A percentile compares a stretch with the other conserved stretches of the same genome.
Conservation (phyloP, 331 rosid species). For the Telfairia occidentalis region DNA sequence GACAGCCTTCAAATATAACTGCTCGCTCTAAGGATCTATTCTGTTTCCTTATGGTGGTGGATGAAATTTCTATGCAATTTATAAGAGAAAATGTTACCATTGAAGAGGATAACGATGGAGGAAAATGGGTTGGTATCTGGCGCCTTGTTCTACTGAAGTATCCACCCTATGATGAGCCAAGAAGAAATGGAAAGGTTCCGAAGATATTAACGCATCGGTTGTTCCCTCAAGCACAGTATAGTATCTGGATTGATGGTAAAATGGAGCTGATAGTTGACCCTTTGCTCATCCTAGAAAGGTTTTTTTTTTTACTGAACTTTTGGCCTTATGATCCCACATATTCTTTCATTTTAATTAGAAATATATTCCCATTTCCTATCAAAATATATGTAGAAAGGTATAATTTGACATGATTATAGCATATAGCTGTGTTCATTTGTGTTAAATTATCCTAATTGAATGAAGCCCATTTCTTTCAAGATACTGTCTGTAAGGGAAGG, state of each 20-base stretch:
- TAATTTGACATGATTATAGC: neutral
- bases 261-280: slow-evolving; percentile 98
- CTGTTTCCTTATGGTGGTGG: slow-evolving; percentile 94
- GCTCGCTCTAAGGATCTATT: slow-evolving; percentile 64
- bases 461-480: neutral
- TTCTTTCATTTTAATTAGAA: neutral
- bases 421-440: neutral
- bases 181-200: slow-evolving; percentile 95
- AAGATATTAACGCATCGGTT: slow-evolving; percentile 83
- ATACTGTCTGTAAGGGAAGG: neutral
- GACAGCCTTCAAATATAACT: slow-evolving; percentile 78
- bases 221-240: slow-evolving; percentile 83
- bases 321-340: neutral
- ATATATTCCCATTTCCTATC: neutral
- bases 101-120: slow-evolving; percentile 48
- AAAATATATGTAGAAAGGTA: neutral
- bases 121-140: slow-evolving; percentile 95
- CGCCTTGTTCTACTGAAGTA: slow-evolving; percentile 69
- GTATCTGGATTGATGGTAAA: slow-evolving; percentile 99
- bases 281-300: slow-evolving; percentile 85
- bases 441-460: neutral
- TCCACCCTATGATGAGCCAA: slow-evolving; percentile 95
- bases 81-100: slow-evolving; percentile 66
- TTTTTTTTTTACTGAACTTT: neutral
- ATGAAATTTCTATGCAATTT: slow-evolving; percentile 64